Base-by-base conservation (phyloP, 805 yeast genomes). In the Grigorovia transvaalensis region DNA sequence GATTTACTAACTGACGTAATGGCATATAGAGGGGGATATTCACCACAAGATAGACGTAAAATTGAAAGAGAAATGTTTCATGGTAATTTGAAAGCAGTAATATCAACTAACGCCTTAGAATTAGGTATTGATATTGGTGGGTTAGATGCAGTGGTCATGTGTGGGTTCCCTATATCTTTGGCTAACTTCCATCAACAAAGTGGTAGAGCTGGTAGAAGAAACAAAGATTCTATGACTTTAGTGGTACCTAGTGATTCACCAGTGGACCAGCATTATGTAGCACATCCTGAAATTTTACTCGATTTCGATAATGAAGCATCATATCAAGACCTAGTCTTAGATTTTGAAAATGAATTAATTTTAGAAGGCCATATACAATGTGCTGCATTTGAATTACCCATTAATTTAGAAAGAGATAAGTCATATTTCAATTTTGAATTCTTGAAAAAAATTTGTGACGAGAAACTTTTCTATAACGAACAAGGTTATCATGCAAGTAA, bases 1-100 rank as follows among this genome's bases (percentile, higher is more conserved):
- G 76, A 77, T 35, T 60, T 80, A 48, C 61, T 74, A 2, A 70
- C 78, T n/a, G 84, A 83, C 52, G 84, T 90, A 2, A 87, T 88
- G 95, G 81, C 95, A 49, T 93, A 93, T 60, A 73, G 99, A 57
- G 99, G 98, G 41, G 99, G 99, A 1, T 93, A 93, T 62, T 80
- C 95, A 2, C 82, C 90, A 1, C 69, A 77, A 1, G 98, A 91
- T 61, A 75, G 99, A 57, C 77, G 99, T 57, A 76, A 80, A 51
- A 91, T 93, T 52, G 99, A 93, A 65, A 74, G 76, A 47, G 88
- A 86, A 59, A 88, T 93, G 96, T 93, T 93, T 64, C 79, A 78
- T 56, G 97, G 98, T 0, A 79, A 82, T 51, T 67, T 93, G 29
- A 74, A 83, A 53, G 97, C 96, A 0, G 86, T 95, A 29, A 80